These are phyloP conservation scores for Fusarium oligoseptatum DNA, from an alignment of 2,329 filamentous ascomycete genomes.

Conservation along the genomic window DNA sequence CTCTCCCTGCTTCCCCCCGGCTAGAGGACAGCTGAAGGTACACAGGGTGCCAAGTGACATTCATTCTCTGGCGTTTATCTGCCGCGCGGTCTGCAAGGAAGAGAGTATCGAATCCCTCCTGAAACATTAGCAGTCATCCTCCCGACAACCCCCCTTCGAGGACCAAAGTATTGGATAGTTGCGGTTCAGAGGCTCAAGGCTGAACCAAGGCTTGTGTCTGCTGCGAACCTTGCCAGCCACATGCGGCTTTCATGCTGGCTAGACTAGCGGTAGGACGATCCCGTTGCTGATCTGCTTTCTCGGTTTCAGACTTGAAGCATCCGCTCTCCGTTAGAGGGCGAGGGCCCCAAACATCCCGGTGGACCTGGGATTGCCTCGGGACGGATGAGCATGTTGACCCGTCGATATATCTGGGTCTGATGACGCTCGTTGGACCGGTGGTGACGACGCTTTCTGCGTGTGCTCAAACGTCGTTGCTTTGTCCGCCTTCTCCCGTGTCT, in stretches of 20 bases:
- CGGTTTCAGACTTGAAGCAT: conserved; percentile 44
- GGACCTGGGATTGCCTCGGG: conserved; percentile 29
- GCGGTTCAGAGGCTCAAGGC: conserved; percentile 8
- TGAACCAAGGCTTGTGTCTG: conserved; percentile 12
- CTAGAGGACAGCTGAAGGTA: conserved; percentile 1
- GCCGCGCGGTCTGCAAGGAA: conserved; percentile 2
- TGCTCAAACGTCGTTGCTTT: conserved; percentile 30
- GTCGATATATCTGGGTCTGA: conserved; percentile 34
- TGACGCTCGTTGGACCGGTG: conserved; percentile 35
- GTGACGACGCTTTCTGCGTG: conserved; percentile 42
- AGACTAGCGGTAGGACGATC: conserved; percentile 38
- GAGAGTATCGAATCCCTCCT: conserved; percentile 24
- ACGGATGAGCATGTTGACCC: conserved; percentile 36
- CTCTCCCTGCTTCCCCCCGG: conserved; percentile 11
- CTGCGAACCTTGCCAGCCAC: conserved; percentile 36
- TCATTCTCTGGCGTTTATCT: conserved; percentile 7
- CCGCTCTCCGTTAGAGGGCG: conserved; percentile 20
- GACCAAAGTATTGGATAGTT: neutral
- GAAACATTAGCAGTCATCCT: conserved; percentile 21
- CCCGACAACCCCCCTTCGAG: neutral
- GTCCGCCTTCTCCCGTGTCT: conserved; percentile 14
- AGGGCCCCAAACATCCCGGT: conserved; percentile 26
- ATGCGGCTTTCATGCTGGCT: conserved; percentile 15
- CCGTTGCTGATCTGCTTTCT: conserved; percentile 37
- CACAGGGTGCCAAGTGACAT: conserved; percentile 6